Conservation (phyloP, 257 asterid genomes). For the Rauvolfia tetraphylla region DNA sequence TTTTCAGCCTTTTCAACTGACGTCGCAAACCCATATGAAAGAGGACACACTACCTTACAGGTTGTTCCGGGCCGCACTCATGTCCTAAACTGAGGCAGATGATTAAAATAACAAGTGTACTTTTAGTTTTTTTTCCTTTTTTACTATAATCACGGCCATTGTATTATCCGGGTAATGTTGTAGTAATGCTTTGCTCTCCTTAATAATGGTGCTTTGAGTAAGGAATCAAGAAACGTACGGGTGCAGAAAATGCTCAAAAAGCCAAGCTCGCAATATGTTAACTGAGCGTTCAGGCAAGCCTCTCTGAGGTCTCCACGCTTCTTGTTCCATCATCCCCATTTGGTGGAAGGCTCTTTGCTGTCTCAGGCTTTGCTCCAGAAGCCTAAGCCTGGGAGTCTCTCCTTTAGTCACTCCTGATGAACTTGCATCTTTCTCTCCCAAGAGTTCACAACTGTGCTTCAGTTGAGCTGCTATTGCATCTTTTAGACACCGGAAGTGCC, state of each 20-base stretch:
- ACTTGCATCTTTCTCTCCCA: constrained; percentile 83
- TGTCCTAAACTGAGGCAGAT: constrained; percentile 27
- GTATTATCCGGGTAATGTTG: constrained; percentile 1
- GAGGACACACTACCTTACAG: constrained; percentile 24
- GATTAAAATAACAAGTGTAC: not conserved
- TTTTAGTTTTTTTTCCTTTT: too few species aligned
- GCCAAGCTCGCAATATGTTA: constrained; percentile 93
- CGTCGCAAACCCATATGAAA: constrained; percentile 21
- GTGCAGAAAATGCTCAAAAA: constrained; percentile 92
- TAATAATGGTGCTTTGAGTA: not conserved
- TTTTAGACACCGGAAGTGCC: constrained; percentile 84
- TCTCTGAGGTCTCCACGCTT: constrained; percentile 96
- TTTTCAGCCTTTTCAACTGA: constrained; percentile 40
- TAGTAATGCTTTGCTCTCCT: not conserved
- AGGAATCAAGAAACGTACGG: constrained; percentile 58
- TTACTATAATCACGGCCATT: not conserved
- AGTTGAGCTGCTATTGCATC: constrained; percentile 76
- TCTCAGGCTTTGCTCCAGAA: constrained; percentile 76
- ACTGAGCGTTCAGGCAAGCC: constrained; percentile 98
- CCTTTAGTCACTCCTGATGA: constrained; percentile 81
- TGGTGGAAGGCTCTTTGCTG: constrained; percentile 88
- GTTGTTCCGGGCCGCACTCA: constrained; percentile 23
- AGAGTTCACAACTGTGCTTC: constrained; percentile 61
- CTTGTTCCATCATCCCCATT: constrained; percentile 98
- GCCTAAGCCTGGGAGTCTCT: constrained; percentile 83